A percentile compares a stretch with the other conserved stretches of the same genome.
phyloP scores from a whole-genome alignment of 495 filamentous ascomycete species.

The Penicillium turbatum region DNA sequence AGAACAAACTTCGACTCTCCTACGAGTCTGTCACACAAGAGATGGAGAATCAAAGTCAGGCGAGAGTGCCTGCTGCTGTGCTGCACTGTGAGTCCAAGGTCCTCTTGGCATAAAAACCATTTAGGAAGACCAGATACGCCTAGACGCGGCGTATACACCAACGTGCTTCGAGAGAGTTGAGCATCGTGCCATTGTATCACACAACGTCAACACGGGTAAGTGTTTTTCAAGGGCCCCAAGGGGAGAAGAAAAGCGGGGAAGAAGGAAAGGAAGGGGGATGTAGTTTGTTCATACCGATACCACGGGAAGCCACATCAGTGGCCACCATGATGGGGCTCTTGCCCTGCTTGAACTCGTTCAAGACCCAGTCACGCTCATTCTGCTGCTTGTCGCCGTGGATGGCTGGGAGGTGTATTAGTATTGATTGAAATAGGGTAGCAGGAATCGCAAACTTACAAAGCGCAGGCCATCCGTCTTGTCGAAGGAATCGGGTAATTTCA shows the following conservation, averaged over 20 bases:
- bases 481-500: conserved; percentile 96
- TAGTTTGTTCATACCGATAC: conserved; percentile 94
- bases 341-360: conserved; percentile 99
- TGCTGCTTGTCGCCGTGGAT: conserved; percentile 99
- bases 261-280: conserved; percentile 45
- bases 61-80: conserved; percentile 59
- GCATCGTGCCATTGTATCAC: conserved; percentile 69
- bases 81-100: conserved; percentile 84
- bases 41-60: conserved; percentile 59
- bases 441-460: conserved; percentile 64
- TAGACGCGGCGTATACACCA: conserved; percentile 74
- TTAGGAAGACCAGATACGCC: conserved; percentile 64
- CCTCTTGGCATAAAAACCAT: conserved; percentile 70
- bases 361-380: conserved; percentile 98
- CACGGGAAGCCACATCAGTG: conserved; percentile 93
- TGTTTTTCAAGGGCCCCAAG: conserved; percentile 30
- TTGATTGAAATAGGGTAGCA: not conserved
- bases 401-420: conserved; percentile 56
- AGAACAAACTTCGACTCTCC: conserved; percentile 62
- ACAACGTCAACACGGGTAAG: conserved; percentile 56
- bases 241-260: conserved; percentile 27
- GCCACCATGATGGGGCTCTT: conserved; percentile 86
- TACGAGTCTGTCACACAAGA: conserved; percentile 65
- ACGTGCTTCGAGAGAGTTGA: conserved; percentile 84
- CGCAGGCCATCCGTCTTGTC: conserved; percentile 98